Conservation (phyloP, 2,329 filamentous ascomycete species). For the Mycogone perniciosa region DNA sequence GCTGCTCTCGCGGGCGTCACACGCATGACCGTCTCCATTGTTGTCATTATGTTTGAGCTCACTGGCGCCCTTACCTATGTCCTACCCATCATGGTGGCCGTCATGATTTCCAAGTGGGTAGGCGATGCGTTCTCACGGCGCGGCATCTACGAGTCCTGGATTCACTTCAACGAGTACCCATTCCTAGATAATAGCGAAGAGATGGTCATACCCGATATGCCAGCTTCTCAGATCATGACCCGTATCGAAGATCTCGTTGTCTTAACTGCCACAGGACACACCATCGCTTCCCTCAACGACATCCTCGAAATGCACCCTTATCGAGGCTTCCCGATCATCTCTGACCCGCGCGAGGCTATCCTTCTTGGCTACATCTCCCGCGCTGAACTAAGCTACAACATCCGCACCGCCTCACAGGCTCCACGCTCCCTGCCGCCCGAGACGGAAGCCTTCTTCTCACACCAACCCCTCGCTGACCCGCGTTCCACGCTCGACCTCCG, state of each 20-base stretch:
- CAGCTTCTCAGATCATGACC: conserved; percentile 87
- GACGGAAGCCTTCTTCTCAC: conserved; percentile 77
- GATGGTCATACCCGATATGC: conserved; percentile 73
- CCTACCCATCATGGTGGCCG: conserved; percentile 96
- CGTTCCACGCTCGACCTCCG: conserved; percentile 75
- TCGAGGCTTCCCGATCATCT: conserved; percentile 88
- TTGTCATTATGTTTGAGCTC: conserved; percentile 99
- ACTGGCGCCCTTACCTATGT: conserved; percentile 95
- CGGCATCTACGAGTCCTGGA: conserved; percentile 98
- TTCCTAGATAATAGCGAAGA: conserved; percentile 89
- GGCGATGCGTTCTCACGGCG: conserved; percentile 89
- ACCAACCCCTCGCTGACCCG: conserved; percentile 75
- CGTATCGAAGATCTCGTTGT: conserved; percentile 83
- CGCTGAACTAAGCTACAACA: conserved; percentile 78
- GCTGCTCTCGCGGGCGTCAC: conserved; percentile 92
- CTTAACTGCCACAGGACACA: conserved; percentile 81
- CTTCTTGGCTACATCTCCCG: conserved; percentile 92
- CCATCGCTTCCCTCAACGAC: conserved; percentile 65
- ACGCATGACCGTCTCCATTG: conserved; percentile 94
- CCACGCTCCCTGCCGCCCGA: conserved; percentile 58
- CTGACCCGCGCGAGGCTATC: conserved; percentile 67
- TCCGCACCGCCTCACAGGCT: conserved; percentile 47
- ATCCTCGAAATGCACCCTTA: conserved; percentile 70
- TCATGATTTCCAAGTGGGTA: conserved; percentile 98
- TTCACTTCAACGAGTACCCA: conserved; percentile 90